A percentile compares a stretch with the other conserved stretches of the same genome.
Evolutionary conservation across 2,329 filamentous ascomycete species (phyloP).

Genomic region (Neonectria coccinea): DNA sequence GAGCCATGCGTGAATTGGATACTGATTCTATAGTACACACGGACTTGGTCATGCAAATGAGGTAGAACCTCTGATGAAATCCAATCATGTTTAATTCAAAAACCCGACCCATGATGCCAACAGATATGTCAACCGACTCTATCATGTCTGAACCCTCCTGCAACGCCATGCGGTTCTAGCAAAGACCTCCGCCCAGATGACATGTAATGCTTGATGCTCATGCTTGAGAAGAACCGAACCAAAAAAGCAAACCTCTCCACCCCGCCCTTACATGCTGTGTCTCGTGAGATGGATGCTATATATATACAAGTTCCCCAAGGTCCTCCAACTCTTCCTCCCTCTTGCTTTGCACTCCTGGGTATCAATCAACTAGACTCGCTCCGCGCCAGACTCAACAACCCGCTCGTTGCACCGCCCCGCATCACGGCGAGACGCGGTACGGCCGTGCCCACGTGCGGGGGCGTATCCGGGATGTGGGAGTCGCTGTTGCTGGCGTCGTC

Average conservation of each 20-base stretch:
- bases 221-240: constrained; percentile 4
- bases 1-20: constrained; percentile 8
- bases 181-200: constrained; percentile 2
- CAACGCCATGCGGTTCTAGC: constrained; percentile 13
- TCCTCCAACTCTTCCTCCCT: not conserved
- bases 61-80: constrained; percentile 14
- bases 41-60: not conserved
- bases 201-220: constrained; percentile 8
- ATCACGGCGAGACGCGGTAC: constrained; percentile 53
- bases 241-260: constrained; percentile 13
- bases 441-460: constrained; percentile 3
- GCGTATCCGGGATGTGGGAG: not conserved
- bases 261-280: constrained; percentile 20
- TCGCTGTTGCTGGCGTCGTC: constrained; percentile 15
- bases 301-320: constrained; percentile 13
- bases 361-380: constrained; percentile 28
- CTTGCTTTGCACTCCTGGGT: not conserved
- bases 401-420: constrained; percentile 63
- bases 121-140: constrained; percentile 14
- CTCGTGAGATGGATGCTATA: constrained; percentile 20
- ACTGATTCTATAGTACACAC: constrained; percentile 2
- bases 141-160: constrained; percentile 15
- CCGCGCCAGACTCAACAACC: constrained; percentile 61
- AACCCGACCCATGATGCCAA: constrained; percentile 6
- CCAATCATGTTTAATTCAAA: constrained; percentile 18